Evolutionary conservation across 495 filamentous ascomycete genomes (phyloP).

Genomic region (Talaromyces liani): DNA sequence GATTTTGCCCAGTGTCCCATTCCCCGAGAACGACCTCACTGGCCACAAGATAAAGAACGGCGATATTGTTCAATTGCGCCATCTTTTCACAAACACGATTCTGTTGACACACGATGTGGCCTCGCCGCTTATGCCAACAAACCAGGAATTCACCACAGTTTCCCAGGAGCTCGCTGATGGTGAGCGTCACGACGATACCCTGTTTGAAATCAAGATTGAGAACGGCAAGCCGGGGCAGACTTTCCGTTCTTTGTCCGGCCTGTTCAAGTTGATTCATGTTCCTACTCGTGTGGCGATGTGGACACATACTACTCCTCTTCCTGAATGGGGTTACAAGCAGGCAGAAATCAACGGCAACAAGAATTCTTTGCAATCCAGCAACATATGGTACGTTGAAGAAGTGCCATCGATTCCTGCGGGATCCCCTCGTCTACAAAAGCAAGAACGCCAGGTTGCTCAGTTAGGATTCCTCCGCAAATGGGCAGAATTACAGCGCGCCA

Average conservation of each 20-base stretch:
- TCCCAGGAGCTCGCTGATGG: constrained; percentile 62
- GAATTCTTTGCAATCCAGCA: constrained; percentile 81
- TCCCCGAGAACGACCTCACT: constrained; percentile 42
- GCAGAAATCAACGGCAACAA: constrained; percentile 99
- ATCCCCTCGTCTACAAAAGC: constrained; percentile 59
- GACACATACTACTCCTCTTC: constrained; percentile 89
- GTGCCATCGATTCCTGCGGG: constrained; percentile 70
- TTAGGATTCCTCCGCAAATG: constrained; percentile 90
- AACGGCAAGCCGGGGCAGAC: constrained; percentile 74
- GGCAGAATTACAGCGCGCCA: constrained; percentile 91
- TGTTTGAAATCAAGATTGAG: constrained; percentile 91
- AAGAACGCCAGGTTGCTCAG: constrained; percentile 68
- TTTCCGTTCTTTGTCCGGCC: constrained; percentile 79
- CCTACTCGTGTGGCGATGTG: constrained; percentile 97
- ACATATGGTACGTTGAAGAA: constrained; percentile 90
- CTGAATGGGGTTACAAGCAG: constrained; percentile 94
- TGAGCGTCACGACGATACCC: constrained; percentile 77
- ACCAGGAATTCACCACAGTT: constrained; percentile 95
- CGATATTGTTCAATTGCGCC: constrained; percentile 80
- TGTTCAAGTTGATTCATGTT: constrained; percentile 91
- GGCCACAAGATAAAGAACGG: constrained; percentile 70
- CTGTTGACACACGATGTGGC: constrained; percentile 96
- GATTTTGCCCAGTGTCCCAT: constrained; percentile 59
- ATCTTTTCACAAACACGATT: constrained; percentile 78
- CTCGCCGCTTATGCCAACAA: constrained; percentile 94